Percentiles rank a stretch among this genome's conserved stretches.
Evolutionary conservation across 495 filamentous ascomycete species (phyloP).

Genomic region (Baudoinia panamericana): DNA sequence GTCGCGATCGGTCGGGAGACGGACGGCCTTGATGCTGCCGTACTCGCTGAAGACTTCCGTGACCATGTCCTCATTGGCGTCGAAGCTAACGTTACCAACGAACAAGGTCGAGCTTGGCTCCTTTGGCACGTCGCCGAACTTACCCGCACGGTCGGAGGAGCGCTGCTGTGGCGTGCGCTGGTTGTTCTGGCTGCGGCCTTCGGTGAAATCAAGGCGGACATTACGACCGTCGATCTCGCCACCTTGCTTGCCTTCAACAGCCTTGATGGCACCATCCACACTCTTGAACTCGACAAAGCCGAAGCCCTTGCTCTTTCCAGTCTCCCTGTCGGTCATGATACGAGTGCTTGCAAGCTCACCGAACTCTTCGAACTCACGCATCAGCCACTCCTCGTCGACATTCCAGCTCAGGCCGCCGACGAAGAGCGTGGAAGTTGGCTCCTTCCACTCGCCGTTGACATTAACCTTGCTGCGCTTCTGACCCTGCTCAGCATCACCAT

Average conservation of each 20-base stretch:
- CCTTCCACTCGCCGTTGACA: constrained; percentile 27
- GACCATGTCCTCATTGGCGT: constrained; percentile 62
- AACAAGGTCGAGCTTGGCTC: constrained; percentile 78
- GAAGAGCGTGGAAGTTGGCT: constrained; percentile 64
- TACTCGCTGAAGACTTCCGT: constrained; percentile 60
- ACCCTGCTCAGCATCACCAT: constrained; percentile 44
- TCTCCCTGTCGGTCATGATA: constrained; percentile 72
- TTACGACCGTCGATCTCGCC: constrained; percentile 68
- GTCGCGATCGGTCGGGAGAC: constrained; percentile 82
- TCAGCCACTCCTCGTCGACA: constrained; percentile 82
- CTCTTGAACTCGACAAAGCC: constrained; percentile 87
- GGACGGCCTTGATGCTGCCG: constrained; percentile 58
- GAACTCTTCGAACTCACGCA: constrained; percentile 71
- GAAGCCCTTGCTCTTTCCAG: constrained; percentile 82
- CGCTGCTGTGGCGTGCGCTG: constrained; percentile 26
- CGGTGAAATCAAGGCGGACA: constrained; percentile 82
- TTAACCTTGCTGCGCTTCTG: constrained; percentile 81
- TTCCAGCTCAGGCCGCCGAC: constrained; percentile 92
- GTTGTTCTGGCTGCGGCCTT: constrained; percentile 40
- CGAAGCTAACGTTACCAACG: constrained; percentile 84
- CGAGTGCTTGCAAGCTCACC: constrained; percentile 62
- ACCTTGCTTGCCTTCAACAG: constrained; percentile 68
- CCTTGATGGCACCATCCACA: constrained; percentile 56
- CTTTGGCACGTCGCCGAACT: constrained; percentile 64
- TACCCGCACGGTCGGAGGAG: constrained; percentile 52